A percentile compares a stretch with the other conserved stretches of the same genome.
Evolutionary conservation across 176 grass and related monocot genomes (phyloP).

Genomic region (Zoysia pacifica): DNA sequence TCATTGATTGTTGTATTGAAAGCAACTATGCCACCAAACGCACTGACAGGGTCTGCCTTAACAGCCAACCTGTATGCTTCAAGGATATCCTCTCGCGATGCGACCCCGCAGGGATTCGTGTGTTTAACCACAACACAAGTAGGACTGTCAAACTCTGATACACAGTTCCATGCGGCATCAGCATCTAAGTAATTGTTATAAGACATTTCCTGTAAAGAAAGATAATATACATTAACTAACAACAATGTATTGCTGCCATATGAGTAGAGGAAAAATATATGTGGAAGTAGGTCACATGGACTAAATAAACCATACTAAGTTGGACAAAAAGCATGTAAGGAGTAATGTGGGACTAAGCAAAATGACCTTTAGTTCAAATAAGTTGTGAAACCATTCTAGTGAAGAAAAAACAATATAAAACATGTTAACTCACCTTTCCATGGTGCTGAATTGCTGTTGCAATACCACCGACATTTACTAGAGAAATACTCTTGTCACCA

Average conservation of each 20-base stretch:
- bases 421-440: slow-evolving; percentile 58
- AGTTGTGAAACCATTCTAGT: not conserved
- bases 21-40: slow-evolving; percentile 90
- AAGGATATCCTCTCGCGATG: slow-evolving; percentile 65
- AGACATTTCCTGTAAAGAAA: slow-evolving; percentile 82
- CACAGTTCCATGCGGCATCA: slow-evolving; percentile 95
- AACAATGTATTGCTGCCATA: not conserved
- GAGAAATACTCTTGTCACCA: slow-evolving; percentile 74
- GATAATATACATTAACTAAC: not conserved
- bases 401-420: not conserved
- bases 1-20: slow-evolving; percentile 82
- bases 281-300: slow-evolving; percentile 16
- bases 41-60: slow-evolving; percentile 79
- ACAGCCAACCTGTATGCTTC: slow-evolving; percentile 92
- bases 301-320: slow-evolving; percentile 10
- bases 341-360: not conserved
- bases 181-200: slow-evolving; percentile 98
- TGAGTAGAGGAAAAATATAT: not conserved
- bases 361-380: not conserved
- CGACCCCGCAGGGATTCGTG: slow-evolving; percentile 91
- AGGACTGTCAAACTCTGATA: slow-evolving; percentile 81
- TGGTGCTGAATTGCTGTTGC: slow-evolving; percentile 87
- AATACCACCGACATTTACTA: slow-evolving; percentile 77
- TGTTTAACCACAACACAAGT: slow-evolving; percentile 96
- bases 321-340: not conserved